These are phyloP conservation scores for Trichoderma harzianum DNA, from an alignment of 2,329 filamentous ascomycete species.

Conservation along the genomic window DNA sequence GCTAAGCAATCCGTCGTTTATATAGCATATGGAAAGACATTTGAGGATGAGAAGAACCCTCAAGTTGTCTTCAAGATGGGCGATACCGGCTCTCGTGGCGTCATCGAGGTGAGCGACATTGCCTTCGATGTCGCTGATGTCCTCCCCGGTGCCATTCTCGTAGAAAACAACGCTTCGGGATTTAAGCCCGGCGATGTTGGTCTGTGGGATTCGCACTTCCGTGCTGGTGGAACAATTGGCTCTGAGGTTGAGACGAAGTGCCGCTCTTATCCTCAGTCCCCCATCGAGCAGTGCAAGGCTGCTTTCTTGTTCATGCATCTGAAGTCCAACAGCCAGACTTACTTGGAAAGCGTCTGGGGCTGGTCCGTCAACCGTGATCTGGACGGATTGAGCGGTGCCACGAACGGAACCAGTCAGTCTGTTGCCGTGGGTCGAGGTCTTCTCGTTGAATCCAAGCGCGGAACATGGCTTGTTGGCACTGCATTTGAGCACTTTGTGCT, in stretches of 20 bases:
- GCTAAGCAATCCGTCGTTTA: neutral
- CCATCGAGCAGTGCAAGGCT: slow-evolving; percentile 38
- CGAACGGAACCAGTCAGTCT: slow-evolving; percentile 28
- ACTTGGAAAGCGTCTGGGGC: slow-evolving; percentile 53
- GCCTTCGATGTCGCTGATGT: slow-evolving; percentile 64
- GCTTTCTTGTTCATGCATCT: slow-evolving; percentile 49
- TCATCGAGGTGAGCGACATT: slow-evolving; percentile 68
- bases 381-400: slow-evolving; percentile 33
- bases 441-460: slow-evolving; percentile 43
- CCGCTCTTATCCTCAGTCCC: slow-evolving; percentile 26
- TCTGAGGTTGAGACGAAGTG: slow-evolving; percentile 19
- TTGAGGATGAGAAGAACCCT: slow-evolving; percentile 19
- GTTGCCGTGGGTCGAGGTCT: slow-evolving; percentile 42
- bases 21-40: slow-evolving; percentile 9
- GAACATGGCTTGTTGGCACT: slow-evolving; percentile 52
- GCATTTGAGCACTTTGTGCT: slow-evolving; percentile 49
- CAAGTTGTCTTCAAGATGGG: slow-evolving; percentile 58
- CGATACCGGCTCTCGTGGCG: slow-evolving; percentile 54
- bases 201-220: slow-evolving; percentile 42
- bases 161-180: slow-evolving; percentile 57
- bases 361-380: slow-evolving; percentile 47
- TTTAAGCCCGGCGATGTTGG: slow-evolving; percentile 42
- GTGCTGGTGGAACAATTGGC: slow-evolving; percentile 40
- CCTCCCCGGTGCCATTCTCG: slow-evolving; percentile 63
- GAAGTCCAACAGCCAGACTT: slow-evolving; percentile 42